Percentiles rank a stretch among this genome's conserved stretches.
These are phyloP conservation scores for Neonectria hederae DNA, from an alignment of 2,329 filamentous ascomycete species.

Conservation along the genomic window DNA sequence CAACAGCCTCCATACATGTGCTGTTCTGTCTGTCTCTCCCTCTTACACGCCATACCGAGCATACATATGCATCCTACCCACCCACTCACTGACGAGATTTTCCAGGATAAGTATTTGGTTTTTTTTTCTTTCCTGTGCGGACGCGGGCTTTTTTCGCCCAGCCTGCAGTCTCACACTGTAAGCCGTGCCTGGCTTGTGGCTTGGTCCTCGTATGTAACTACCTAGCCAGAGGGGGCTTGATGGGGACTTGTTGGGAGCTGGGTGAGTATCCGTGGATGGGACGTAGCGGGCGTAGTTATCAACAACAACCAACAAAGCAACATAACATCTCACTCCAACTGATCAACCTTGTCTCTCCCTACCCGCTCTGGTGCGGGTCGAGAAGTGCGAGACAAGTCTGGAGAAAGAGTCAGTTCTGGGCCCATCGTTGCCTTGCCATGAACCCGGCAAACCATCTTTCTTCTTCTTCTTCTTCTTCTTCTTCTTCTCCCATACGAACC, in stretches of 20 bases:
- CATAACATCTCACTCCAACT: background rate
- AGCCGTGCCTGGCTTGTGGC: background rate
- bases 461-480: background rate
- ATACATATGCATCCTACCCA: background rate
- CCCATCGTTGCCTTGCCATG: background rate
- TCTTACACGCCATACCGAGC: conserved; percentile 6
- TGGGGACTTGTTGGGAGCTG: background rate
- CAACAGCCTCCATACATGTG: background rate
- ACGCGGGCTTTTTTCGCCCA: background rate
- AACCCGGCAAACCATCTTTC: background rate
- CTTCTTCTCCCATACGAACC: background rate
- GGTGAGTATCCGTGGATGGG: background rate
- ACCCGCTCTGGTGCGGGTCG: background rate
- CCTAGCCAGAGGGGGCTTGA: background rate
- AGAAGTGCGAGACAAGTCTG: too few relatives aligned
- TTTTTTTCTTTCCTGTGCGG: background rate
- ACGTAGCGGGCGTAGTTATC: background rate
- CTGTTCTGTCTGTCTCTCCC: conserved; percentile 5
- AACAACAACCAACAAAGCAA: background rate
- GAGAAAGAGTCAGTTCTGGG: background rate
- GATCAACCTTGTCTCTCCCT: background rate
- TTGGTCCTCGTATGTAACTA: background rate
- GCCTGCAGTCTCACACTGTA: background rate
- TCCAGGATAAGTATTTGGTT: background rate
- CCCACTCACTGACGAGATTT: background rate